Percentiles rank a stretch among this genome's conserved stretches.
phyloP scores from a whole-genome alignment of 2,329 filamentous ascomycete genomes.

The Cytospora mali region DNA sequence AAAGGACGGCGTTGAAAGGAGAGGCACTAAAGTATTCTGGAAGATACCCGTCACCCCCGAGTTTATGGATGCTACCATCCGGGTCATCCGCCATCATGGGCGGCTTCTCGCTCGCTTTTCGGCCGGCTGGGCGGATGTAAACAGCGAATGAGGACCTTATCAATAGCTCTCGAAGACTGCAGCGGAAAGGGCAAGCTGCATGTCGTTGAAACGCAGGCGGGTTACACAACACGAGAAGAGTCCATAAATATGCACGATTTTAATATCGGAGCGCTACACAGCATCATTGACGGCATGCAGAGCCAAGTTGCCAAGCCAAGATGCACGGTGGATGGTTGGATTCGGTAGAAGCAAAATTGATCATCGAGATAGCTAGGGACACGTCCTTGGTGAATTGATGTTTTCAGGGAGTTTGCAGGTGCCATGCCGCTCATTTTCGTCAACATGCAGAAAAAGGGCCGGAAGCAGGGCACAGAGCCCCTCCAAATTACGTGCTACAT shows the following conservation, averaged over 20 bases:
- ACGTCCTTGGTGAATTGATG: neutral
- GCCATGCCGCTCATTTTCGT: conserved; percentile 9
- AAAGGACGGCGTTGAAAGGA: conserved; percentile 10
- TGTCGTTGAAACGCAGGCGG: conserved; percentile 8
- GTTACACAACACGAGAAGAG: conserved; percentile 18
- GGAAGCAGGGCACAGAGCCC: neutral
- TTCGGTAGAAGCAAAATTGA: neutral
- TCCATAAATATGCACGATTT: neutral
- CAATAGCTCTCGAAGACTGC: conserved; percentile 1
- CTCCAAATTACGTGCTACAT: neutral
- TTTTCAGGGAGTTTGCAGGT: neutral
- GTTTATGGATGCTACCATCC: neutral
- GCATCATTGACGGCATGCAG: neutral
- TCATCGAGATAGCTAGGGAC: neutral
- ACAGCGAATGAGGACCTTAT: conserved; percentile 17
- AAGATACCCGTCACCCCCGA: neutral
- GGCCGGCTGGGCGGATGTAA: neutral
- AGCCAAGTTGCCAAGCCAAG: conserved; percentile 2
- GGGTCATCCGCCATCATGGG: neutral
- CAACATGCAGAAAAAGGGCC: conserved; percentile 4
- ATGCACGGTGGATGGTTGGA: neutral
- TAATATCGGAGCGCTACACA: conserved; percentile 3
- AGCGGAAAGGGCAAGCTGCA: conserved; percentile 10
- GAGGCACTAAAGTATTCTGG: neutral
- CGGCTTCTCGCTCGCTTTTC: neutral